Base-by-base conservation (phyloP, 441 rosid species). In the Dalechampia spathulata region DNA sequence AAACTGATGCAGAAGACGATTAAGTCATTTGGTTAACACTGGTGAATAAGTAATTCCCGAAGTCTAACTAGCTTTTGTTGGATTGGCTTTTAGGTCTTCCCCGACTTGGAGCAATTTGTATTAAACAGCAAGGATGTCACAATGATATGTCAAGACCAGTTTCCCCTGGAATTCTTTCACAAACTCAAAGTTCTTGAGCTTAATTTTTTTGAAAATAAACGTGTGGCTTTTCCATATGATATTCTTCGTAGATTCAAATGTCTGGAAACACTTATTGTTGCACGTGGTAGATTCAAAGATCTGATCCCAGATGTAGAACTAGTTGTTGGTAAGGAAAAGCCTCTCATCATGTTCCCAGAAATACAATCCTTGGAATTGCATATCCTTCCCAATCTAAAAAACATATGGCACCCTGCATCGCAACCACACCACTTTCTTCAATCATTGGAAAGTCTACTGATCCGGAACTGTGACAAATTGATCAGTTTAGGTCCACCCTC, bases 91-190 rank as follows among this genome's bases (percentile, higher is more conserved):
- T 58, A 70, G 69, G 58, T 53, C 0, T 15, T 45, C 23, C 46
- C 20, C 37, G 41, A 60, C 20, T 55, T 73, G 63, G 68, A 65
- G 25, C 44, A 16, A 50, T n/a, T 69, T 22, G 0, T 58, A 25
- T 7, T 65, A 20, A 13, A 50, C 9, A 48, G 49, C 28, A 49
- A 41, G n/a, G 66, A 58, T 20, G 26, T 41, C 10, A 30, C 9
- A 12, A 53, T 32, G 41, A 36, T 75, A 23, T 11, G 45, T 20
- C 5, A 40, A 7, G 27, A 39, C 42, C 62, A 49, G 4, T 51
- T 58, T 54, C 34, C 41, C 21, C 27, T 25, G 15, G 26, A 55
- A 19, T 26, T 61, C 27, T 61, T 57, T 28, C 25, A n/a, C 55
- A 38, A 54, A 4, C 22, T 68, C 7, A 48, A 48, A 11, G 2